These are phyloP conservation scores for Alternaria novae-zelandiae DNA, from an alignment of 2,329 filamentous ascomycete species.

Conservation along the genomic window DNA sequence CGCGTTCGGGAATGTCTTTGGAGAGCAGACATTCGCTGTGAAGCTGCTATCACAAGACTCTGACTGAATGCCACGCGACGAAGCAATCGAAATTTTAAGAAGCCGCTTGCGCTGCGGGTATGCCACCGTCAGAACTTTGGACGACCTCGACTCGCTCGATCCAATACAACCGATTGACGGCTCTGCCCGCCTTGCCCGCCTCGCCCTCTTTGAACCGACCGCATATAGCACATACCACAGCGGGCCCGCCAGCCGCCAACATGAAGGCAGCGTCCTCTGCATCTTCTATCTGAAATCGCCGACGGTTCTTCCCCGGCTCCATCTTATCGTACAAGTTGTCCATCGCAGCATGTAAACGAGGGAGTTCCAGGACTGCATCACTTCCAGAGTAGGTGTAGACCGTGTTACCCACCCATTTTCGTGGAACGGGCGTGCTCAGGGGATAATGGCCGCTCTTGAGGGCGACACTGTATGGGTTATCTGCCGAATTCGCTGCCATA, in stretches of 20 bases:
- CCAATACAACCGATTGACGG: not conserved
- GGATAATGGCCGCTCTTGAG: not conserved
- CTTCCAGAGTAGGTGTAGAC: not conserved
- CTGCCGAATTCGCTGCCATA: not conserved
- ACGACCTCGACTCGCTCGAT: not conserved
- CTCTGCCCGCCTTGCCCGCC: not conserved
- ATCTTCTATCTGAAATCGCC: not conserved
- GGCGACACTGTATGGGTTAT: not conserved
- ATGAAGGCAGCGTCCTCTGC: not conserved
- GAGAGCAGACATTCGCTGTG: slow-evolving; percentile 22
- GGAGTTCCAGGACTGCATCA: not conserved
- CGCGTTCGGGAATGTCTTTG: slow-evolving; percentile 23
- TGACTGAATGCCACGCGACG: not conserved
- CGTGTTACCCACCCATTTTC: not conserved
- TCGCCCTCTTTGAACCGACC: not conserved
- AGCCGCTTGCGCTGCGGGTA: not conserved
- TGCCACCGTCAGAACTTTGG: not conserved
- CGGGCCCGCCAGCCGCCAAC: not conserved
- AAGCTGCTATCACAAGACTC: slow-evolving; percentile 3
- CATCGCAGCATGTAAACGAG: not conserved
- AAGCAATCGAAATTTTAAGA: not conserved
- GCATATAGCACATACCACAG: not conserved
- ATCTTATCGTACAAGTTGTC: not conserved
- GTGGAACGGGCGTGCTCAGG: not conserved
- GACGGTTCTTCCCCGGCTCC: not conserved